Base-by-base conservation (phyloP, 495 filamentous ascomycete genomes). In the Cercophora newfieldiana region DNA sequence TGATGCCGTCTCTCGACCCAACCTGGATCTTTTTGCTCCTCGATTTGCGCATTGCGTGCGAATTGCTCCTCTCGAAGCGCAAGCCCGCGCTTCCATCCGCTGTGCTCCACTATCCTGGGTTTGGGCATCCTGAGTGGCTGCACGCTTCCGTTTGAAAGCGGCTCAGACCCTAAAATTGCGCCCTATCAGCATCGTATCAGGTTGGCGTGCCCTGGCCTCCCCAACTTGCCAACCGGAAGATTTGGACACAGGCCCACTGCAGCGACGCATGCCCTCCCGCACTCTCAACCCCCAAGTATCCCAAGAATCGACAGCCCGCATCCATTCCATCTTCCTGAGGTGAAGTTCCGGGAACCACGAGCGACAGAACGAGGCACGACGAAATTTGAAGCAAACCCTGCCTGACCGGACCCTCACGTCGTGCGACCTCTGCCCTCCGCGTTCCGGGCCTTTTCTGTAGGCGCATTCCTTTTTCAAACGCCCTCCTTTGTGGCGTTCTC, bases 221-320 rank as follows among this genome's bases (percentile, higher is more conserved):
- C 21, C 37, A 44, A 44, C 47, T 30, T 61, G 65, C 65, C 67
- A 68, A 64, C 66, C 68, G 66, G 68, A 67, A 70, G 63, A 63
- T 72, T 72, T 74, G 65, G 57, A 37, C 37, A 44, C 6, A 65
- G 69, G 69, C 65, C 71, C 64, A 69, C 66, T 48, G 58, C 55
- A 28, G 31, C 58, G 37, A 66, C 33, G 22, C 65, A 47, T 37
- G 49, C 49, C 64, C 68, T 64, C 55, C 63, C 61, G 61, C 66
- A 44, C 55, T 59, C 59, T 59, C 59, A 58, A 64, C 65, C 63
- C 25, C 61, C 49, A 66, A 64, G 64, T 44, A 64, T 26, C 51
- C 68, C 54, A 53, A 69, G 64, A 66, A 58, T 58, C 55, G 26
- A 58, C 61, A 65, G 56, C 59, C 30, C 50, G 31, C 62, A 49